A percentile compares a stretch with the other conserved stretches of the same genome.
phyloP scores from a whole-genome alignment of 306 rosid species.

The Morella rubra region DNA sequence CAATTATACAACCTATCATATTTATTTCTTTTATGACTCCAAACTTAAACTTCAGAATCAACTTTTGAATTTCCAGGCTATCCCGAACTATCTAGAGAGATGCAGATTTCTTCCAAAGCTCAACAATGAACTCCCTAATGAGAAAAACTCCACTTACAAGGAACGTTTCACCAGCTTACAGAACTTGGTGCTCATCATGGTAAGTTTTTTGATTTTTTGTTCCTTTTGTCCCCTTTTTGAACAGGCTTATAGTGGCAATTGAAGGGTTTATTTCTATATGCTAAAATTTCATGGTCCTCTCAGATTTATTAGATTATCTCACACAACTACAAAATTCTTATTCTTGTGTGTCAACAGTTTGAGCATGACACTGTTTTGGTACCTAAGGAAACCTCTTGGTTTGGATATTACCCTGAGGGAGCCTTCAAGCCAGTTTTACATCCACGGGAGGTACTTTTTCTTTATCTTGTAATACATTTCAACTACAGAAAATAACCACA shows the following conservation, averaged over 20 bases:
- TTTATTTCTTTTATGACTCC: not conserved
- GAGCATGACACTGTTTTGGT: constrained; percentile 72
- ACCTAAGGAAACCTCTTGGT: constrained; percentile 91
- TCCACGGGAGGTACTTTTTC: constrained; percentile 50
- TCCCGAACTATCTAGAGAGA: constrained; percentile 48
- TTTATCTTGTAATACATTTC: too few species aligned
- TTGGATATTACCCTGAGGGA: constrained; percentile 87
- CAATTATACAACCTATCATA: not conserved
- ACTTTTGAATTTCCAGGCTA: constrained; percentile 55
- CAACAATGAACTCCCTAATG: constrained; percentile 68
- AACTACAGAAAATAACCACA: not conserved
- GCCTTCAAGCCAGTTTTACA: constrained; percentile 56
- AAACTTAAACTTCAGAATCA: constrained; percentile 11
- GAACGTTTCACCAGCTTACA: constrained; percentile 68
- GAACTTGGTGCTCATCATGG: constrained; percentile 90
- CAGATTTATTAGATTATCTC: constrained; percentile 17
- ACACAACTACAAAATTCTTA: constrained; percentile 16
- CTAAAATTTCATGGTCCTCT: constrained; percentile 2
- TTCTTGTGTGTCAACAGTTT: constrained; percentile 47
- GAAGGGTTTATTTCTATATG: not conserved
- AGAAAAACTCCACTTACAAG: constrained; percentile 74
- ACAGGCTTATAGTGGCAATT: not conserved
- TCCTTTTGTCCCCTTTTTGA: not conserved
- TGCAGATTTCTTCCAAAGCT: constrained; percentile 88
- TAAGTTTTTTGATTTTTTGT: constrained; percentile 22